phyloP scores from a whole-genome alignment of 768 basidiomycete species.

The Phallus indusiatus region DNA sequence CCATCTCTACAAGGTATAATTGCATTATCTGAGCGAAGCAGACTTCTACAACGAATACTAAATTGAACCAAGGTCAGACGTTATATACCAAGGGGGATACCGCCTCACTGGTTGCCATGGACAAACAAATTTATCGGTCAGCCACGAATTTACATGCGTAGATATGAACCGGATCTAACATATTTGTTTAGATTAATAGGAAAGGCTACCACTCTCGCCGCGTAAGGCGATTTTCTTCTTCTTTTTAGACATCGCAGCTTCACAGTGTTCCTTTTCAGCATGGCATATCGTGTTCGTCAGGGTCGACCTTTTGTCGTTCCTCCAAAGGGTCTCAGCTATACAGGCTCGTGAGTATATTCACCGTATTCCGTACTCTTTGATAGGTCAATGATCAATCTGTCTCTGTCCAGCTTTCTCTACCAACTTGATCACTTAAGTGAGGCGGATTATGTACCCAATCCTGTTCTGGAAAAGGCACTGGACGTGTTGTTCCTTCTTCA shows the following conservation, averaged over 20 bases:
- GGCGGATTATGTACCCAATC: constrained; percentile 68
- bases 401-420: constrained; percentile 60
- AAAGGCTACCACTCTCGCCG: constrained; percentile 58
- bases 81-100: constrained; percentile 62
- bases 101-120: constrained; percentile 68
- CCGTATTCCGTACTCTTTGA: neutral
- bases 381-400: neutral
- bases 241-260: neutral
- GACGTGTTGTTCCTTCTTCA: constrained; percentile 84
- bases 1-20: constrained; percentile 69
- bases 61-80: constrained; percentile 46
- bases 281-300: constrained; percentile 90
- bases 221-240: neutral
- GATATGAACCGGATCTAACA: neutral
- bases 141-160: neutral
- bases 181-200: constrained; percentile 45
- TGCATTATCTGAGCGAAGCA: neutral
- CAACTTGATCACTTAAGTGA: constrained; percentile 80
- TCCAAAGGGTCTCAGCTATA: constrained; percentile 73
- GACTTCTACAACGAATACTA: neutral
- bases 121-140: constrained; percentile 78
- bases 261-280: constrained; percentile 36
- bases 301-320: constrained; percentile 83
- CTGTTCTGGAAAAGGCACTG: constrained; percentile 77
- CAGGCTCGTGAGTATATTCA: constrained; percentile 54